Percentiles rank a stretch among this genome's conserved stretches.
Evolutionary conservation across 2,329 filamentous ascomycete species (phyloP).

Genomic region (Alternaria viburni): DNA sequence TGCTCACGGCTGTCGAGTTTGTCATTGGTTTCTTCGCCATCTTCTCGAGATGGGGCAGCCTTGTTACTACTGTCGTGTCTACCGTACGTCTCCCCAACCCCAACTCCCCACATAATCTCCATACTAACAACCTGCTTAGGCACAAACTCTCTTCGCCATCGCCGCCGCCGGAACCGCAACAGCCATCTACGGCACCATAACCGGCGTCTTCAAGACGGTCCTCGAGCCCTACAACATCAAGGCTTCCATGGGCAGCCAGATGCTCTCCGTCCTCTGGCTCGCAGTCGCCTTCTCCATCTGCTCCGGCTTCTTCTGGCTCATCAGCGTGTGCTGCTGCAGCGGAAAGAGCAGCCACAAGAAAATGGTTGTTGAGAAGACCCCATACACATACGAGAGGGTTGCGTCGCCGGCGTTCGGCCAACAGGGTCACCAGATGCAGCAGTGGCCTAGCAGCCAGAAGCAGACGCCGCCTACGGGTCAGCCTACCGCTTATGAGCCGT

Average conservation of each 20-base stretch:
- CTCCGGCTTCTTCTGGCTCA: slow-evolving; percentile 86
- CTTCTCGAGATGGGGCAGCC: slow-evolving; percentile 81
- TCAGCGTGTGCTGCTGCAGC: slow-evolving; percentile 90
- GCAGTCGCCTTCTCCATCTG: slow-evolving; percentile 77
- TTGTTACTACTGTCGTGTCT: slow-evolving; percentile 80
- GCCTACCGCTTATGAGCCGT: slow-evolving; percentile 52
- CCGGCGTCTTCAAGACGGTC: slow-evolving; percentile 69
- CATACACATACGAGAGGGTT: slow-evolving; percentile 66
- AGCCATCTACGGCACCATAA: slow-evolving; percentile 72
- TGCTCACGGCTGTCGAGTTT: slow-evolving; percentile 73
- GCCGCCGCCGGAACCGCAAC: slow-evolving; percentile 76
- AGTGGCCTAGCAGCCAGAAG: slow-evolving; percentile 25
- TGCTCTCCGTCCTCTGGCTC: slow-evolving; percentile 79
- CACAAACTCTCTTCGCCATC: slow-evolving; percentile 63
- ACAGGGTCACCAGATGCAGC: slow-evolving; percentile 31
- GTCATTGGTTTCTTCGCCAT: slow-evolving; percentile 81
- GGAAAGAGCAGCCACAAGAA: slow-evolving; percentile 61
- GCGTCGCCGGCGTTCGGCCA: slow-evolving; percentile 48
- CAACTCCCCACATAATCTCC: slow-evolving; percentile 41
- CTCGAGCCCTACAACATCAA: slow-evolving; percentile 75
- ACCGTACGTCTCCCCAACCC: slow-evolving; percentile 58
- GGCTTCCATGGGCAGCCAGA: slow-evolving; percentile 69
- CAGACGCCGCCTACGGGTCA: slow-evolving; percentile 30
- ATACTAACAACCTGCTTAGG: slow-evolving; percentile 32
- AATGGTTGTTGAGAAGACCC: slow-evolving; percentile 64